These are phyloP conservation scores for Dactylella cylindrospora DNA, from an alignment of 2,329 filamentous ascomycete species.

Conservation along the genomic window DNA sequence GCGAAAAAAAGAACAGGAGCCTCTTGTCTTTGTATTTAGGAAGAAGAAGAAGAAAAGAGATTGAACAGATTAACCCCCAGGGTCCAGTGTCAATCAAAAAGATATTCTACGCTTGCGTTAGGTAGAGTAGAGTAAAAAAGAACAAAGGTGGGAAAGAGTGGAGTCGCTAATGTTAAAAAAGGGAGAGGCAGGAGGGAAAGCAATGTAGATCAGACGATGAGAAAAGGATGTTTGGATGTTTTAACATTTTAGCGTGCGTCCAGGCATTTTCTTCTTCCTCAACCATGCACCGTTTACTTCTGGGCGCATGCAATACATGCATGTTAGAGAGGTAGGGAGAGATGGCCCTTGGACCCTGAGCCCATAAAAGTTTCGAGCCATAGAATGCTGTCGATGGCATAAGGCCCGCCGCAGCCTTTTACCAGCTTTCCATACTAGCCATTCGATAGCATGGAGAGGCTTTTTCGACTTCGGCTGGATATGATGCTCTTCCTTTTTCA, in stretches of 20 bases:
- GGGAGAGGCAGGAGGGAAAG: conserved; percentile 27
- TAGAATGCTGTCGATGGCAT: no score
- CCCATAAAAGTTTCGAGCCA: no score
- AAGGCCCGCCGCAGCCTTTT: conserved; percentile 35
- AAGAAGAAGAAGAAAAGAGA: no score
- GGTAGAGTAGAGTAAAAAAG: conserved; percentile 24
- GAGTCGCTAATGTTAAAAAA: conserved; percentile 31
- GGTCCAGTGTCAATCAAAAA: conserved; percentile 29
- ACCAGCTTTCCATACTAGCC: not conserved
- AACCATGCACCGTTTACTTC: no score
- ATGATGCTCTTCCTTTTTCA: no score
- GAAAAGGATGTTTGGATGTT: conserved; percentile 32
- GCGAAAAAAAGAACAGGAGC: no score
- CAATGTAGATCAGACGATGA: conserved; percentile 43
- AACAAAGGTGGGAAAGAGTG: conserved; percentile 26
- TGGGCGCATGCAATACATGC: conserved; percentile 1
- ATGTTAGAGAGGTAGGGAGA: no score
- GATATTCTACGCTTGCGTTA: conserved; percentile 14
- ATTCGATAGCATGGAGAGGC: conserved; percentile 8
- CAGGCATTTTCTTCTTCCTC: no score
- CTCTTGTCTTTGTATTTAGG: no score
- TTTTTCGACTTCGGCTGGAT: conserved; percentile 4
- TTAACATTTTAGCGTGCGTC: conserved; percentile 36
- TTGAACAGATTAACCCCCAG: conserved; percentile 31
- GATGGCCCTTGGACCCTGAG: no score